Conservation (phyloP, 257 asterid species). For the Plantago elongata region DNA sequence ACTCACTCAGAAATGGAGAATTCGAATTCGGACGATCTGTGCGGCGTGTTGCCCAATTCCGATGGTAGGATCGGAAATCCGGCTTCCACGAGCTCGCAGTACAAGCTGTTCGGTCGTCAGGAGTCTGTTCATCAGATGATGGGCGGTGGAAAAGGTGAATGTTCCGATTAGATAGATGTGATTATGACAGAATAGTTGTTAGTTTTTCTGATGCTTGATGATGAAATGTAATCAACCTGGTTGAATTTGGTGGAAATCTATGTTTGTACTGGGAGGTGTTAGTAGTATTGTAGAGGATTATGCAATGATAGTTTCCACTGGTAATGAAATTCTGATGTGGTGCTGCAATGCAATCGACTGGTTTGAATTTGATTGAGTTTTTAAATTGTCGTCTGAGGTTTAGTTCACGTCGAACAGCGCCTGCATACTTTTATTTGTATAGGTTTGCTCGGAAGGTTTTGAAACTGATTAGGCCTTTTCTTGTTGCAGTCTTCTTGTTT, state of each 20-base stretch:
- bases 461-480: neutral
- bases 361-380: too few relatives aligned
- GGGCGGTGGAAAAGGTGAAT: conserved; percentile 78
- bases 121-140: conserved; percentile 60
- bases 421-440: neutral
- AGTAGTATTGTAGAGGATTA: too few relatives aligned
- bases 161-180: neutral
- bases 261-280: too few relatives aligned
- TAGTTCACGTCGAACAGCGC: neutral
- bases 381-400: neutral
- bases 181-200: too few relatives aligned
- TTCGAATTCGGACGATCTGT: conserved; percentile 48
- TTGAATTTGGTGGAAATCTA: neutral
- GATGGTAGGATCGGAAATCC: conserved; percentile 42
- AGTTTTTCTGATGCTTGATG: neutral
- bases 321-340: too few relatives aligned
- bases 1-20: conserved; percentile 45
- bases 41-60: conserved; percentile 41
- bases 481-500: conserved; percentile 17
- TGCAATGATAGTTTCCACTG: too few relatives aligned
- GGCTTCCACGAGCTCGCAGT: conserved; percentile 48
- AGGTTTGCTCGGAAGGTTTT: neutral
- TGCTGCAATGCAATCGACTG: too few relatives aligned
- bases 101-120: conserved; percentile 48
- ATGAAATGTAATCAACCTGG: neutral